Conservation (phyloP, 2,329 filamentous ascomycete genomes). For the Diaporthe ilicicola region DNA sequence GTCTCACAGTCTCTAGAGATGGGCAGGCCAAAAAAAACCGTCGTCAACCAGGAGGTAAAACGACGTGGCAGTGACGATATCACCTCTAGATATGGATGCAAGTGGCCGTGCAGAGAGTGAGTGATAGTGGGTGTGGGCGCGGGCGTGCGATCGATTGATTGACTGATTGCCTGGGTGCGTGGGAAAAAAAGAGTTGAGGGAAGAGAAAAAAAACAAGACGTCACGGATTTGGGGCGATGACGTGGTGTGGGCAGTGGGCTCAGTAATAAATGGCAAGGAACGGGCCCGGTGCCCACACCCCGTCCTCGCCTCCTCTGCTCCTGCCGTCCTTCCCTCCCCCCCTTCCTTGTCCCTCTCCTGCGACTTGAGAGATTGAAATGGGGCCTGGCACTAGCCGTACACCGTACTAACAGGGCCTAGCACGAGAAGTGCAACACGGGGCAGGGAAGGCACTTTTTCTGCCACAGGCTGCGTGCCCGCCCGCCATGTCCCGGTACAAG, state of each 20-base stretch:
- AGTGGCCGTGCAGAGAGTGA: not conserved
- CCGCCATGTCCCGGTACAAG: conserved; percentile 25
- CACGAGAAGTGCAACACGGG: conserved; percentile 11
- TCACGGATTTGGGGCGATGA: conserved; percentile 34
- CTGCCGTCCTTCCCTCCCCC: conserved; percentile 9
- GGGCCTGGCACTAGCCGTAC: conserved; percentile 3
- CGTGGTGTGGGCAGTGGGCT: conserved; percentile 34
- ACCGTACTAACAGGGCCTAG: conserved; percentile 22
- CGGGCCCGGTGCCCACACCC: conserved; percentile 14
- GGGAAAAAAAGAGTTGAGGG: conserved; percentile 31
- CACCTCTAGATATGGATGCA: not conserved
- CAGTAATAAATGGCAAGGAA: conserved; percentile 34
- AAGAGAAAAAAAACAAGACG: conserved; percentile 34
- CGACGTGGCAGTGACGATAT: conserved; percentile 17
- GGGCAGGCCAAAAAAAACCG: not conserved
- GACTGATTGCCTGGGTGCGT: conserved; percentile 12
- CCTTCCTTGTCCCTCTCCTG: not conserved
- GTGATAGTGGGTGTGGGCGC: conserved; percentile 14
- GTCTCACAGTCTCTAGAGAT: not conserved
- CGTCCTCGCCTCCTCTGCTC: not conserved
- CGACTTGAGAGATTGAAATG: conserved; percentile 23
- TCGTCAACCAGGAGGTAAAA: not conserved
- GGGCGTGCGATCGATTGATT: conserved; percentile 1
- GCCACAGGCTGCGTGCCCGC: not conserved
- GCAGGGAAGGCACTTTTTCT: conserved; percentile 14